phyloP scores from a whole-genome alignment of 495 filamentous ascomycete genomes.

The Aeminium ludgeri region DNA sequence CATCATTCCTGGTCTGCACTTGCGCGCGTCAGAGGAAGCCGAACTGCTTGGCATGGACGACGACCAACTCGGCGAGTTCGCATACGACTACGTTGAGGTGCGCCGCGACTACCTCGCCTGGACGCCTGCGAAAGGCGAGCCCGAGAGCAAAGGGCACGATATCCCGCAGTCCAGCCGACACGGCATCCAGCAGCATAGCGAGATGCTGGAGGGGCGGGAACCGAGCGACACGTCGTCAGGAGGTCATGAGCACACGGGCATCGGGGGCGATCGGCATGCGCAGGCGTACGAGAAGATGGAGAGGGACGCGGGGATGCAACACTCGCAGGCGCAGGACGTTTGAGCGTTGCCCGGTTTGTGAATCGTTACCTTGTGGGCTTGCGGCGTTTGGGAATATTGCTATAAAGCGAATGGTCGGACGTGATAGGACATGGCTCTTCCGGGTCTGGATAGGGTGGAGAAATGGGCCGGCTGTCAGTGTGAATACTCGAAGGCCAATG shows the following conservation, averaged over 20 bases:
- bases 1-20: conserved; percentile 71
- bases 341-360: too few relatives aligned
- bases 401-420: too few relatives aligned
- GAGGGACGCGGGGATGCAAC: conserved; percentile 2
- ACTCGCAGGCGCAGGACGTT: too few relatives aligned
- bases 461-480: too few relatives aligned
- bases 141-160: conserved; percentile 41
- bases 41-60: conserved; percentile 97
- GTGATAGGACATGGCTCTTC: too few relatives aligned
- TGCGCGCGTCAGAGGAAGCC: conserved; percentile 88
- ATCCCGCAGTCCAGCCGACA: conserved; percentile 55
- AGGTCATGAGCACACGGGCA: conserved; percentile 25
- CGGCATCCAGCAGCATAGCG: conserved; percentile 62
- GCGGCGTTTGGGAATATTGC: too few relatives aligned
- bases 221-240: conserved; percentile 32
- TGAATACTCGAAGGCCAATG: too few relatives aligned
- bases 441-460: too few relatives aligned
- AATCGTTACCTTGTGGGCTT: too few relatives aligned
- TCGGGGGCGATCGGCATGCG: conserved; percentile 24
- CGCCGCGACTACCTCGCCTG: conserved; percentile 93
- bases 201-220: conserved; percentile 49
- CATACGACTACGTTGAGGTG: conserved; percentile 98
- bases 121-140: conserved; percentile 68
- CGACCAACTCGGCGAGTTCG: conserved; percentile 96
- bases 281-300: conserved; percentile 18